Evolutionary conservation across 352 stramenopile species (phyloP).

Genomic region (Globisporangium paddicum): DNA sequence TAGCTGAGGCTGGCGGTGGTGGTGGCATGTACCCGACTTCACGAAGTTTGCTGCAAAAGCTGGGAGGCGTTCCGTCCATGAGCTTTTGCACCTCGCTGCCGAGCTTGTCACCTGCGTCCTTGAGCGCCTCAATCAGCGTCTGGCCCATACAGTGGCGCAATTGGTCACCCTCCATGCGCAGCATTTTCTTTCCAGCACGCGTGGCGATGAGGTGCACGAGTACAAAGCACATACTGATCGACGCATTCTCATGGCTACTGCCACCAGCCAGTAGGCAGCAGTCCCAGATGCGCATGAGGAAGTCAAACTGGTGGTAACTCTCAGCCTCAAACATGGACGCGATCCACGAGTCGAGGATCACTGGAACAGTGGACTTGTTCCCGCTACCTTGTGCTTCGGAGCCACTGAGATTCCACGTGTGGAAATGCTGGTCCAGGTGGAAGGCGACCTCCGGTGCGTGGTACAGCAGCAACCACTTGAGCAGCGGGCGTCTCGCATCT

Average conservation of each 20-base stretch:
- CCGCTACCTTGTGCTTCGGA: conserved; percentile 7
- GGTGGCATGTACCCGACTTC: conserved; percentile 25
- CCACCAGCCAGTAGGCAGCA: conserved; percentile 47
- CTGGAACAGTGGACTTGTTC: conserved; percentile 14
- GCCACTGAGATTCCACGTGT: conserved; percentile 42
- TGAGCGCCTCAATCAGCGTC: conserved; percentile 47
- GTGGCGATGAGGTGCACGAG: conserved; percentile 34
- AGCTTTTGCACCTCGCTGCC: conserved; percentile 38
- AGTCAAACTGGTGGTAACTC: conserved; percentile 38
- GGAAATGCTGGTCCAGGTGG: conserved; percentile 73
- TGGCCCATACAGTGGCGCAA: conserved; percentile 64
- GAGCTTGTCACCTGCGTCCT: conserved; percentile 29
- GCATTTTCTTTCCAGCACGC: conserved; percentile 48
- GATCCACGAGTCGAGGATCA: conserved; percentile 68
- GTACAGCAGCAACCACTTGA: conserved; percentile 78
- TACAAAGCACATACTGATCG: conserved; percentile 45
- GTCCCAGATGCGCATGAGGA: conserved; percentile 67
- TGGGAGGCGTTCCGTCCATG: conserved; percentile 58
- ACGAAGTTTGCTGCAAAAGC: conserved; percentile 49
- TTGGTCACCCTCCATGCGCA: conserved; percentile 69
- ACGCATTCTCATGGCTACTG: conserved; percentile 5
- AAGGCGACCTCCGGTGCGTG: conserved; percentile 60
- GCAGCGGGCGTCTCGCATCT: conserved; percentile 29
- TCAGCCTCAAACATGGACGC: conserved; percentile 70
- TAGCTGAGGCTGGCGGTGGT: background rate